Conservation (phyloP, 495 filamentous ascomycete genomes). For the Aspergillus funiculosus region DNA sequence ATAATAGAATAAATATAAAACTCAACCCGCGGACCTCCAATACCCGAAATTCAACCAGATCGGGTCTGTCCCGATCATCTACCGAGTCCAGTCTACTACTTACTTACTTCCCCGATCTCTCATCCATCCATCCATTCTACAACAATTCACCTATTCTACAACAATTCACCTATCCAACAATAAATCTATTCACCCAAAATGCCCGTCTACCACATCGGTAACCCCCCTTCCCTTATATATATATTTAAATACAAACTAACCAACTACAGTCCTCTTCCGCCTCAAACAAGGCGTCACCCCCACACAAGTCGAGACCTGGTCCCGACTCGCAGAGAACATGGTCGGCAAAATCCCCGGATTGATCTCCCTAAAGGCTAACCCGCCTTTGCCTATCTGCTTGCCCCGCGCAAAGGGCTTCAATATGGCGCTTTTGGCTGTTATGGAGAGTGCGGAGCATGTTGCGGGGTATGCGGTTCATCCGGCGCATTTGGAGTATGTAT, state of each 20-base stretch:
- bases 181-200: constrained; percentile 9
- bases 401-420: constrained; percentile 39
- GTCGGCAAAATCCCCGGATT: constrained; percentile 40
- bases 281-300: constrained; percentile 35
- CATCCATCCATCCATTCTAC: neutral
- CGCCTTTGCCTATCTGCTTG: constrained; percentile 34
- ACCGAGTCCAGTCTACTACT: no score
- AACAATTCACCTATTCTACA: neutral
- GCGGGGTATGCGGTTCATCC: constrained; percentile 34
- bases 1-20: no score
- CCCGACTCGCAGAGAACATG: constrained; percentile 26
- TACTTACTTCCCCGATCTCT: no score
- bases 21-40: neutral
- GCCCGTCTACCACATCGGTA: constrained; percentile 25
- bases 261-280: constrained; percentile 37
- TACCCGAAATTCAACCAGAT: constrained; percentile 1
- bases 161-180: neutral
- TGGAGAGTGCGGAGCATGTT: constrained; percentile 35
- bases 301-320: constrained; percentile 29
- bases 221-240: neutral
- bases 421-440: constrained; percentile 40
- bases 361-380: constrained; percentile 26
- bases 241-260: constrained; percentile 9
- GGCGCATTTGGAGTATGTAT: constrained; percentile 37
- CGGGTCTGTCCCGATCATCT: neutral